These are phyloP conservation scores for Geranium incanum DNA, from an alignment of 441 rosid species.

Conservation along the genomic window DNA sequence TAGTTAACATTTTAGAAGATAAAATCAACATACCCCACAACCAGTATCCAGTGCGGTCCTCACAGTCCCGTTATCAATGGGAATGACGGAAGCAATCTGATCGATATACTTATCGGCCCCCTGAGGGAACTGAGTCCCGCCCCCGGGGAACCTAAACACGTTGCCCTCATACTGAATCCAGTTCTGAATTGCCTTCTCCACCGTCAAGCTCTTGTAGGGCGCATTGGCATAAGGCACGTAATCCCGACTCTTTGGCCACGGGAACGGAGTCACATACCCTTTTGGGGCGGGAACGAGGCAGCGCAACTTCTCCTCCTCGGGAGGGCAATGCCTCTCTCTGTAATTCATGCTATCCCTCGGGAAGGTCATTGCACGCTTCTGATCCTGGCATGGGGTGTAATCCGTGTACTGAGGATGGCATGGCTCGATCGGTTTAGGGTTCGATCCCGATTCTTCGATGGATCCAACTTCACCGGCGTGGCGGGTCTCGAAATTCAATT, in stretches of 20 bases:
- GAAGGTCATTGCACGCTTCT: slow-evolving; percentile 88
- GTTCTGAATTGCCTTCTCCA: slow-evolving; percentile 96
- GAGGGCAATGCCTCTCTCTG: slow-evolving; percentile 85
- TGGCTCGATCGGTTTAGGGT: slow-evolving; percentile 51
- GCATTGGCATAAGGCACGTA: slow-evolving; percentile 96
- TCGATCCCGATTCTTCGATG: slow-evolving; percentile 40
- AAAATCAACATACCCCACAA: slow-evolving; percentile 67
- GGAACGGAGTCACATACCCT: slow-evolving; percentile 87
- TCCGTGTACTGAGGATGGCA: slow-evolving; percentile 58
- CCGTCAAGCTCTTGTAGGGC: slow-evolving; percentile 89
- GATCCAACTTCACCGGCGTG: slow-evolving; percentile 57
- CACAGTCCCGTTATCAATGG: slow-evolving; percentile 77
- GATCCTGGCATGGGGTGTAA: slow-evolving; percentile 97
- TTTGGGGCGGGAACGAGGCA: slow-evolving; percentile 87
- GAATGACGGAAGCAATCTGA: slow-evolving; percentile 84
- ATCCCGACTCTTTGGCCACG: slow-evolving; percentile 98
- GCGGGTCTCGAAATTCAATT: slow-evolving; percentile 79
- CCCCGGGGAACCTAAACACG: slow-evolving; percentile 93
- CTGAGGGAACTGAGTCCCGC: slow-evolving; percentile 97
- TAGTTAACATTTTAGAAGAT: background rate
- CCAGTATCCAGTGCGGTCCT: slow-evolving; percentile 97
- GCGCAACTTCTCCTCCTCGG: slow-evolving; percentile 54
- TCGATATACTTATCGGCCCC: slow-evolving; percentile 94
- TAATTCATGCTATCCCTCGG: slow-evolving; percentile 86
- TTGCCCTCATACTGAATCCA: slow-evolving; percentile 96